These are phyloP conservation scores for Coniochaeta sp. DNA, from an alignment of 2,329 filamentous ascomycete species.

Conservation along the genomic window DNA sequence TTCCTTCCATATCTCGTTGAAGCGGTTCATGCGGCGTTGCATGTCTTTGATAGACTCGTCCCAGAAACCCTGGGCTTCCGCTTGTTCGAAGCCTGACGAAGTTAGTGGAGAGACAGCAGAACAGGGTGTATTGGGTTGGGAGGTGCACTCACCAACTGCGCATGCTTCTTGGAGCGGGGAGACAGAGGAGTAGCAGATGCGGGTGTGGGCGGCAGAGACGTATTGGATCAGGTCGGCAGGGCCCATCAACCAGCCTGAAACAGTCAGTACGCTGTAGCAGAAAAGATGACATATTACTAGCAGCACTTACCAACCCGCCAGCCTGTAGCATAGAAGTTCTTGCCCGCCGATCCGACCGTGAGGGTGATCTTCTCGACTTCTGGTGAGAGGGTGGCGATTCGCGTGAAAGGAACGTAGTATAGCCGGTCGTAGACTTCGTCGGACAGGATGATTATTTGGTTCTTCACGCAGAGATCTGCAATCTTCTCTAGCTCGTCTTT, in stretches of 20 bases:
- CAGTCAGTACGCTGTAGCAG: neutral
- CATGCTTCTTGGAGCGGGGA: slow-evolving; percentile 89
- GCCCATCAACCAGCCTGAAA: slow-evolving; percentile 74
- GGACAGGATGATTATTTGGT: slow-evolving; percentile 86
- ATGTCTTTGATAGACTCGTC: slow-evolving; percentile 75
- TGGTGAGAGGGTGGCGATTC: slow-evolving; percentile 80
- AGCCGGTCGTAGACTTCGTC: slow-evolving; percentile 90
- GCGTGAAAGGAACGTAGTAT: slow-evolving; percentile 89
- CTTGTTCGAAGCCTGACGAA: slow-evolving; percentile 65
- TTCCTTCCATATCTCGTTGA: slow-evolving; percentile 74
- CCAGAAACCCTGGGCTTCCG: slow-evolving; percentile 81
- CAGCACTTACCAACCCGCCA: slow-evolving; percentile 67
- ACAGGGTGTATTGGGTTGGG: neutral
- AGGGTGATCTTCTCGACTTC: slow-evolving; percentile 80
- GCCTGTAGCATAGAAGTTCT: slow-evolving; percentile 95
- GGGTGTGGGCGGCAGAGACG: slow-evolving; percentile 85
- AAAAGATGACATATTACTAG: neutral
- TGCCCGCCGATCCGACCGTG: slow-evolving; percentile 89
- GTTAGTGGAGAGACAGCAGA: neutral
- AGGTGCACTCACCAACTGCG: slow-evolving; percentile 51
- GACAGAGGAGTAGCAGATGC: slow-evolving; percentile 90
- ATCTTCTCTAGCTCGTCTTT: slow-evolving; percentile 74
- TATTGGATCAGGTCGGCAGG: slow-evolving; percentile 81
- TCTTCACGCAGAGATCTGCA: slow-evolving; percentile 78
- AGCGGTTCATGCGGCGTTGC: slow-evolving; percentile 78